These are phyloP conservation scores for Mycosarcoma mackinlayi DNA, from an alignment of 1,284 basidiomycete species.

Conservation along the genomic window DNA sequence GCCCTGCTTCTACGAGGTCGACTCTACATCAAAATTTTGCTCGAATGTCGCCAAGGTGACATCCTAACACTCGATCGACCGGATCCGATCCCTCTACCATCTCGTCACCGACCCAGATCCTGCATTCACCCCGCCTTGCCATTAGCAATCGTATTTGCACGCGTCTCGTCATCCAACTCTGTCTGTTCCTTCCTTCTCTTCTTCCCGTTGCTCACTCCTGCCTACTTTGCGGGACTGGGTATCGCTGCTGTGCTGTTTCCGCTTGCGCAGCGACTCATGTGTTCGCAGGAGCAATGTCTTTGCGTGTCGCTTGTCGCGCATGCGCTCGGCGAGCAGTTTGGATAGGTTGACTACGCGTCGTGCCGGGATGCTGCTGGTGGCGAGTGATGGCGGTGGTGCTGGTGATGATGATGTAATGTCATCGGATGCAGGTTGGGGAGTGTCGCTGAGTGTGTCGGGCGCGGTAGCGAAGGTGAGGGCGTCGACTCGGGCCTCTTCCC, in stretches of 20 bases:
- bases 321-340: slow-evolving; percentile 27
- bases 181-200: not conserved
- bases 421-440: too few relatives aligned
- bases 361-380: not conserved
- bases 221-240: too few relatives aligned
- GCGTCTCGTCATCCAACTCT: slow-evolving; percentile 10
- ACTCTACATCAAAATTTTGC: too few relatives aligned
- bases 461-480: not conserved
- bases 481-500: not conserved
- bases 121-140: not conserved
- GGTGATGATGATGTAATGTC: not conserved
- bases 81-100: too few relatives aligned
- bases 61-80: too few relatives aligned
- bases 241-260: not conserved
- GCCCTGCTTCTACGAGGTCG: too few relatives aligned
- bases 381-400: not conserved
- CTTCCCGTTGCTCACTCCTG: too few relatives aligned
- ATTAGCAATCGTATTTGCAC: slow-evolving; percentile 21
- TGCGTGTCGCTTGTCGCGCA: slow-evolving; percentile 27
- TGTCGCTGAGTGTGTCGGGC: too few relatives aligned
- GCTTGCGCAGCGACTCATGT: slow-evolving; percentile 30
- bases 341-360: slow-evolving; percentile 19
- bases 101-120: too few relatives aligned
- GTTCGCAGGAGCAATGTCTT: slow-evolving; percentile 34
- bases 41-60: too few relatives aligned